Base-by-base conservation (phyloP, 177 flowering plant species). In the Vitis hybrid region DNA sequence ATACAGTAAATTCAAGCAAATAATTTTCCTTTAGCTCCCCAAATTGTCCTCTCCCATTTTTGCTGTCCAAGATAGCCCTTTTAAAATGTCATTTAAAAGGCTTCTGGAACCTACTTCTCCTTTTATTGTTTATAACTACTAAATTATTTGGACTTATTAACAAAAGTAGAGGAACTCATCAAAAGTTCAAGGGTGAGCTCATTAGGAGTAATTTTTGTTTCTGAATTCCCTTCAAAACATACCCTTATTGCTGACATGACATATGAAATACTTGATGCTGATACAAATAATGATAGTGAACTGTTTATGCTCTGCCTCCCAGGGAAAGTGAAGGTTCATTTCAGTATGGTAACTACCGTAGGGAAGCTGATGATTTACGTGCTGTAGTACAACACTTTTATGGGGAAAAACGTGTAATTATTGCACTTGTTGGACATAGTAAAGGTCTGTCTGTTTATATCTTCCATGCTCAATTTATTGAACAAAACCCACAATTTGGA, bases 251-350 rank as follows among this genome's bases (percentile, higher is more conserved):
- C 8, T 39, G 45, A 39, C 5, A 39, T 39, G 45, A 57, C 21
- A 33, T 62, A 50, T 15, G 16, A 33, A 33, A 12, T 3, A 14
- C 50, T 62, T 62, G 11, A 39, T 39, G 2, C 50, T 64, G n/a
- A 50, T 50, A 10, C 56, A 39, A 39, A 39, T 50, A 64, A 57
- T 18, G 26, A 63, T 18, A 16, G 18, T 12, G 50, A 33, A 57
- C 26, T 68, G 70, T 61, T 26, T 33, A 16, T 66, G 16, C 12
- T 79, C 18, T 62, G 5, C 5, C 6, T 74, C 62, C 13, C 76
- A 91, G 97, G 73, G 97, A 91, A 77, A 91, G 97, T 78, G 94
- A 89, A 82, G 94, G 97, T 66, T 78, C 84, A 48, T 89, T 88
- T 75, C 86, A 80, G 67, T 91, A 84, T 84, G 97, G 97, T 19